Conservation (phyloP, 768 basidiomycete genomes). For the Lyophyllum atratum region DNA sequence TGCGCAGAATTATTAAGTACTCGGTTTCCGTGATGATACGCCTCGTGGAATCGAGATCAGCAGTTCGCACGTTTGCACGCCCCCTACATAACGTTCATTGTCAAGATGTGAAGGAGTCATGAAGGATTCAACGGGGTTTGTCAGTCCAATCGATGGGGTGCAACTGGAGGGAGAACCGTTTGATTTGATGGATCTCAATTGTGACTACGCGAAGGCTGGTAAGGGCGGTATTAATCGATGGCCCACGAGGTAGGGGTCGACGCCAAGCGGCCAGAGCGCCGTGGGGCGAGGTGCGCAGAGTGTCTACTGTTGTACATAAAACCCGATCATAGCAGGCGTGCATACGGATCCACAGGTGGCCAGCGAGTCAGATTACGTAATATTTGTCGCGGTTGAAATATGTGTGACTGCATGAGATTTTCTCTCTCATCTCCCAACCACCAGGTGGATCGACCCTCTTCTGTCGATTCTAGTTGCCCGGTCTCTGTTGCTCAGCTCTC, state of each 20-base stretch:
- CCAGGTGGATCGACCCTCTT: constrained; percentile 54
- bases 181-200: neutral
- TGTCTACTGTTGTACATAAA: neutral
- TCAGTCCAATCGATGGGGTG: constrained; percentile 2
- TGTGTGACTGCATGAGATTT: constrained; percentile 14
- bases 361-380: constrained; percentile 19
- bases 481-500: constrained; percentile 35
- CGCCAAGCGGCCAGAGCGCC: too few relatives aligned
- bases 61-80: neutral
- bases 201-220: neutral
- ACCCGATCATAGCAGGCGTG: neutral
- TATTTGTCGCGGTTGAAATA: constrained; percentile 16
- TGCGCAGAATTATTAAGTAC: too few relatives aligned
- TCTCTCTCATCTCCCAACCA: constrained; percentile 34
- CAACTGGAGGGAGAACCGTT: neutral
- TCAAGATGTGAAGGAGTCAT: neutral
- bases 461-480: constrained; percentile 51
- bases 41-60: neutral
- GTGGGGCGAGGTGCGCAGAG: neutral
- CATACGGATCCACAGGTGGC: neutral
- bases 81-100: neutral
- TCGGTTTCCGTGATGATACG: too few relatives aligned
- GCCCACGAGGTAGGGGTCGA: neutral
- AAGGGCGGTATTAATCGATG: neutral
- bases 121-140: neutral